These are phyloP conservation scores for Berberis vulgaris DNA, from an alignment of 164 flowering plant species.

Conservation along the genomic window DNA sequence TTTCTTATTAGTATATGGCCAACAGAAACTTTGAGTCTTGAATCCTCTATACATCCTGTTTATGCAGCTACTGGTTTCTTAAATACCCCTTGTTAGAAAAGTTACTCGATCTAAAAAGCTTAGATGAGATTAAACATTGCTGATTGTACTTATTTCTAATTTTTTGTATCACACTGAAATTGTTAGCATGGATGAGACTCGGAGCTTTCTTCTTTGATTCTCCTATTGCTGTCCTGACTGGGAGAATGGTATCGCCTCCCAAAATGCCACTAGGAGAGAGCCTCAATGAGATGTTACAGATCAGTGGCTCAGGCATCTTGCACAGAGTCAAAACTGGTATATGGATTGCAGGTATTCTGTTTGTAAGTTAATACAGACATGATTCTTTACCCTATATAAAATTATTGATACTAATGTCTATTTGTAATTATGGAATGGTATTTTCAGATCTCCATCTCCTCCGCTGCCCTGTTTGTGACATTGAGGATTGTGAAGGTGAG, in stretches of 20 bases:
- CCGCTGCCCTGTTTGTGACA: slow-evolving; percentile 94
- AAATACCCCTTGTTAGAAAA: neutral
- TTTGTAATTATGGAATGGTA: neutral
- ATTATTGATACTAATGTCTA: neutral
- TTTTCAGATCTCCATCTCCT: slow-evolving; percentile 85
- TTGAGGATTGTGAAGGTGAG: slow-evolving; percentile 81
- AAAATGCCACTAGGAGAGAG: slow-evolving; percentile 25
- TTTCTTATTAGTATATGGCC: too few relatives aligned
- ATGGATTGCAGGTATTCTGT: slow-evolving; percentile 14
- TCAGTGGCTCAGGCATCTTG: slow-evolving; percentile 43
- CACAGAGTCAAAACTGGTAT: slow-evolving; percentile 57
- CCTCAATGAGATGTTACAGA: slow-evolving; percentile 37
- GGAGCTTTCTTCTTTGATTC: slow-evolving; percentile 78
- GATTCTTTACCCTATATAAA: neutral
- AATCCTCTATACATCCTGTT: too few relatives aligned
- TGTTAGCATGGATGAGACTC: slow-evolving; percentile 89
- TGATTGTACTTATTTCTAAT: neutral
- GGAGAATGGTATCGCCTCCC: slow-evolving; percentile 31
- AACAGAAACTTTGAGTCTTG: too few relatives aligned
- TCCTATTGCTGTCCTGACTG: slow-evolving; percentile 43
- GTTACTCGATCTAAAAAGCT: too few relatives aligned
- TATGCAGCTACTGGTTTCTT: too few relatives aligned
- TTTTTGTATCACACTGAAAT: neutral
- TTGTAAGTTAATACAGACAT: neutral
- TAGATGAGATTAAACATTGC: neutral